A percentile compares a stretch with the other conserved stretches of the same genome.
These are phyloP conservation scores for Fraxinus baroniana DNA, from an alignment of 305 asterid species.

Conservation along the genomic window DNA sequence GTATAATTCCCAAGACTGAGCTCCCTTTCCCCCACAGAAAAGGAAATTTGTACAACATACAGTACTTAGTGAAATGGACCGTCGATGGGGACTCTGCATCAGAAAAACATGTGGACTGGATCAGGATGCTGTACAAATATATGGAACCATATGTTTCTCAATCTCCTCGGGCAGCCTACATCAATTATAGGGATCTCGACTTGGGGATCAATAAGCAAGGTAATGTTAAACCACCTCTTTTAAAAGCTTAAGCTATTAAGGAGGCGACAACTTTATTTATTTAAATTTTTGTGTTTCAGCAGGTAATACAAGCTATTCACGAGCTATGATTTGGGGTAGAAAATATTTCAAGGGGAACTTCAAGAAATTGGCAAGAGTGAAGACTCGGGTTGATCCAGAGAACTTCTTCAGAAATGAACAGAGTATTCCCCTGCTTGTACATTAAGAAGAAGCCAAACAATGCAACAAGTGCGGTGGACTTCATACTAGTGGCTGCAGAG, in stretches of 20 bases:
- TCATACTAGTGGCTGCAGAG: neutral
- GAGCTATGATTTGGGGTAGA: slow-evolving; percentile 42
- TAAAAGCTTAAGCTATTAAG: neutral
- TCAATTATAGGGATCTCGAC: slow-evolving; percentile 52
- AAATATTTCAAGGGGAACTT: slow-evolving; percentile 47
- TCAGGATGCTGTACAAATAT: slow-evolving; percentile 24
- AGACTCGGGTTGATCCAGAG: slow-evolving; percentile 37
- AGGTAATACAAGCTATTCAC: slow-evolving; percentile 27
- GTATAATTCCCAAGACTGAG: slow-evolving; percentile 24
- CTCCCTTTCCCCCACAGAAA: slow-evolving; percentile 52
- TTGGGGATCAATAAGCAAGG: slow-evolving; percentile 30
- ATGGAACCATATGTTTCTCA: slow-evolving; percentile 39
- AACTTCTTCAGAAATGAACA: slow-evolving; percentile 43
- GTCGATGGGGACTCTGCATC: slow-evolving; percentile 22
- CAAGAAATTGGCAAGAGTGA: slow-evolving; percentile 39
- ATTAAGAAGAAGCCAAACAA: neutral
- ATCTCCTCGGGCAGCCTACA: slow-evolving; percentile 36
- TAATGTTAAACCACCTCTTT: neutral
- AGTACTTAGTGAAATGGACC: slow-evolving; percentile 47
- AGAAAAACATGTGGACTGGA: slow-evolving; percentile 39
- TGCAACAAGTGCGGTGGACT: neutral
- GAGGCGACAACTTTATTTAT: neutral
- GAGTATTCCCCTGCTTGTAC: slow-evolving; percentile 34
- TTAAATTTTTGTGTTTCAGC: neutral
- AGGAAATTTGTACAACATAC: slow-evolving; percentile 41